Percentiles rank a stretch among this genome's conserved stretches.
Conservation (phyloP, 2,329 filamentous ascomycete species). For the Pestalotiopsis sp. region DNA sequence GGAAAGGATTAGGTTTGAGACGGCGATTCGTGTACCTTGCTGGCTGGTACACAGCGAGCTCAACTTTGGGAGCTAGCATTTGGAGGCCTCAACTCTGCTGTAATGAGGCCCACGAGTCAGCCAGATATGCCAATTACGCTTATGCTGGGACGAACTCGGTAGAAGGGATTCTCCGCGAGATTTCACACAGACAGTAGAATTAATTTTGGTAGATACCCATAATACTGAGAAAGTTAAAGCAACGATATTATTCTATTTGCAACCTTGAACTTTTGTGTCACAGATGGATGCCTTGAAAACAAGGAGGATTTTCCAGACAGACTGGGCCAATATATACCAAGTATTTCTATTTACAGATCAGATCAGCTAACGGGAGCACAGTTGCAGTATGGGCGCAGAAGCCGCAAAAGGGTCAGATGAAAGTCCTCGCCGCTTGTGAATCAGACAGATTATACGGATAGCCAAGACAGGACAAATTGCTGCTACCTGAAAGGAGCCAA, state of each 20-base stretch:
- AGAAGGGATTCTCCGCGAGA: neutral
- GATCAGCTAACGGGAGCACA: too few species aligned
- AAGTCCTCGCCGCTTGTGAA: too few species aligned
- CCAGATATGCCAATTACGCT: neutral
- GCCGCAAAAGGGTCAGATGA: too few species aligned
- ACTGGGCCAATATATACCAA: too few species aligned
- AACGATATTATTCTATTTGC: neutral
- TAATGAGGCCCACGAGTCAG: neutral
- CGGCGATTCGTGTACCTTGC: neutral
- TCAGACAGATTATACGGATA: too few species aligned
- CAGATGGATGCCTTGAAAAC: too few species aligned
- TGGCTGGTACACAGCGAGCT: neutral
- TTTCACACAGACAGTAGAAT: neutral
- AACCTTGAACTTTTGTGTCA: too few species aligned
- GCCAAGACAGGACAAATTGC: too few species aligned
- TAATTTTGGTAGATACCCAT: neutral
- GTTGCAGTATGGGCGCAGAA: too few species aligned
- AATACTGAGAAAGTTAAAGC: neutral
- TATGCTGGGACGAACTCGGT: neutral
- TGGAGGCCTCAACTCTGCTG: neutral
- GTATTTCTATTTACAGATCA: too few species aligned
- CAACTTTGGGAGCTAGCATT: neutral
- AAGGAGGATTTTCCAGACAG: too few species aligned
- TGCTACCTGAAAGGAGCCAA: too few species aligned
- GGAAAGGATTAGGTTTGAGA: neutral